phyloP scores from a whole-genome alignment of 768 basidiomycete genomes.

The Russula compacta region DNA sequence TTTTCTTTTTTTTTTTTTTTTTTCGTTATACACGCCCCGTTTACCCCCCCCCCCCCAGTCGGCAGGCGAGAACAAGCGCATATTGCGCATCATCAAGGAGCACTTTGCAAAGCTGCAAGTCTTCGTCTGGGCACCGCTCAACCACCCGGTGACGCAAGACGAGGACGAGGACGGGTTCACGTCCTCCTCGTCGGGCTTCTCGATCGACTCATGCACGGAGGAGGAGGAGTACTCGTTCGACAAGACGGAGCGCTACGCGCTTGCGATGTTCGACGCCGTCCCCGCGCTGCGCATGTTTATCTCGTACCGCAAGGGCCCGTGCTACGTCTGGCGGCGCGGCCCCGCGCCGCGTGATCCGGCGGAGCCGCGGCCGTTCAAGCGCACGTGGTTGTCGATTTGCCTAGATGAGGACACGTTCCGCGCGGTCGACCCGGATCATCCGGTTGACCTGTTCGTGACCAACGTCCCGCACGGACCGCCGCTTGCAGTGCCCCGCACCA shows the following conservation, averaged over 20 bases:
- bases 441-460: not conserved
- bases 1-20: not conserved
- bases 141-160: not conserved
- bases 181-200: conserved; percentile 12
- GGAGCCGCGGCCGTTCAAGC: not conserved
- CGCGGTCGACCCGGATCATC: conserved; percentile 4
- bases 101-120: conserved; percentile 11
- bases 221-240: conserved; percentile 7
- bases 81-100: conserved; percentile 8
- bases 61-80: conserved; percentile 14
- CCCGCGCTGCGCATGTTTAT: conserved; percentile 16
- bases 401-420: conserved; percentile 9
- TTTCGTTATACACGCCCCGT: not conserved
- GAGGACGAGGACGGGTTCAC: conserved; percentile 7
- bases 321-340: conserved; percentile 7
- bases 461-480: conserved; percentile 6
- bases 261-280: conserved; percentile 9
- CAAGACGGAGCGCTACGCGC: conserved; percentile 14
- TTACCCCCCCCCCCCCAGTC: too few relatives aligned
- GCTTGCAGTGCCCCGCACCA: conserved; percentile 9
- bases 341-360: not conserved
- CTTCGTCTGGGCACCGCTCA: conserved; percentile 16
- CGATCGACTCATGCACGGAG: conserved; percentile 10
- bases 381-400: not conserved
- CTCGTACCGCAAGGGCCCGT: conserved; percentile 11